Evolutionary conservation across 1,284 basidiomycete species (phyloP).

Genomic region (Irpex lacteus): DNA sequence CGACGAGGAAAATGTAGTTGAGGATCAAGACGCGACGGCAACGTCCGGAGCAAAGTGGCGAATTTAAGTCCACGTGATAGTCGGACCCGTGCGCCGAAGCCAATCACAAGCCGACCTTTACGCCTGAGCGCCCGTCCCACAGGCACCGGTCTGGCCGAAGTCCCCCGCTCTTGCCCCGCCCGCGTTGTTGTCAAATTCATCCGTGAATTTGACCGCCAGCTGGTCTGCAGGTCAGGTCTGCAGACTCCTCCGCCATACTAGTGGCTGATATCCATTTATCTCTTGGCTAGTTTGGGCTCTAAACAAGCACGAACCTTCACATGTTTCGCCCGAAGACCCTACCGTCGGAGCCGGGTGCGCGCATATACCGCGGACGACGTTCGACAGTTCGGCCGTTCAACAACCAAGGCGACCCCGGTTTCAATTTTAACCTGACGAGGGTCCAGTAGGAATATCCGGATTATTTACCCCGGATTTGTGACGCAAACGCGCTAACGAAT

Average conservation of each 20-base stretch:
- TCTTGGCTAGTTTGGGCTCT: neutral
- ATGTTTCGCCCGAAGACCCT: neutral
- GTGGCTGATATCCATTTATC: neutral
- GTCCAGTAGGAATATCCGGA: neutral
- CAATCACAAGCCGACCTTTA: conserved; percentile 15
- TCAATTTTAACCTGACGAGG: neutral
- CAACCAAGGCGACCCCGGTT: neutral
- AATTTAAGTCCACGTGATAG: conserved; percentile 14
- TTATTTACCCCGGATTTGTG: neutral
- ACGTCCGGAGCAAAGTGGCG: conserved; percentile 6
- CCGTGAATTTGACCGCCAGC: neutral
- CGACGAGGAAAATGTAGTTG: conserved; percentile 19
- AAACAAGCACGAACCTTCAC: neutral
- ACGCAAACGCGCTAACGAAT: neutral
- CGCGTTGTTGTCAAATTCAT: neutral
- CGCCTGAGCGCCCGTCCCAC: conserved; percentile 4
- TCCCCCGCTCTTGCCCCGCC: conserved; percentile 1
- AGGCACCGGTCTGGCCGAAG: conserved; percentile 4
- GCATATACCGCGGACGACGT: neutral
- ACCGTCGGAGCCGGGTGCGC: neutral
- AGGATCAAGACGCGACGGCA: conserved; percentile 17
- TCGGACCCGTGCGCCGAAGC: conserved; percentile 17
- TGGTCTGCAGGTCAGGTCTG: neutral
- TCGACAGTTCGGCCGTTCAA: neutral
- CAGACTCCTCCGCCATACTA: neutral